Evolutionary conservation across 2,329 filamentous ascomycete genomes (phyloP), one percentile per base, ranked within the genome.

Genomic region (Fusarium miscanthi): DNA sequence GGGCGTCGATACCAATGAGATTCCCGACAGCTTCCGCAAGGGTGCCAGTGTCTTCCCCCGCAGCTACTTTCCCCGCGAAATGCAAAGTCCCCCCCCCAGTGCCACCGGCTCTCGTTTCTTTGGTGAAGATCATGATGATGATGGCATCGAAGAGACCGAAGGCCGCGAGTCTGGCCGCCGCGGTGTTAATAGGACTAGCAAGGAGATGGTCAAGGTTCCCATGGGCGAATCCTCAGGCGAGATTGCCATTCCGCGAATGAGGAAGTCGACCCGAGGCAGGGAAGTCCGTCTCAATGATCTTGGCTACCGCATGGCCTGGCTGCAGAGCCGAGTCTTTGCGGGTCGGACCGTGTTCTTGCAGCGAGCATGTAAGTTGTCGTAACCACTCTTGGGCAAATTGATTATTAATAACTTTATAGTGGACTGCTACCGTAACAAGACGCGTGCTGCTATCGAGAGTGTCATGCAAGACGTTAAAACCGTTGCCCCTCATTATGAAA

Each of bases 231-330:
- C 92, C n/a, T 86, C 95, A 68, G 87, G 87, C 25, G 91, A 94
- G 78, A 86, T 97, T 41, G 88, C 90, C 4, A 91, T 97, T 43
- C 94, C 95, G 31, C 88, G 90, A 65, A 91, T 94, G 81, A 90
- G 90, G 54, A 91, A 89, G 78, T 85, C 86, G 48, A 89, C 90
- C 74, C 90, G 94, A 54, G 89, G 87, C 54, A 96, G 94, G 84
- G 95, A 98, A 80, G 91, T 96, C n/a, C 90, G 93, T 53, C 85
- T 98, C 69, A 98, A 98, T 79, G 95, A 98, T 79, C 85, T 98
- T 49, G 95, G 94, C 5, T 97, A 97, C 81, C 90, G 95, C 51
- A 97, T 99, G 93, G 95, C 94, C 53, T 99, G 96, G 95, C 91
- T 95, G 60, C 95, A 98, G 84, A 96, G 94, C 80, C 88, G 95